phyloP scores from a whole-genome alignment of 2,329 filamentous ascomycete species.

The Colletotrichum sublineola region DNA sequence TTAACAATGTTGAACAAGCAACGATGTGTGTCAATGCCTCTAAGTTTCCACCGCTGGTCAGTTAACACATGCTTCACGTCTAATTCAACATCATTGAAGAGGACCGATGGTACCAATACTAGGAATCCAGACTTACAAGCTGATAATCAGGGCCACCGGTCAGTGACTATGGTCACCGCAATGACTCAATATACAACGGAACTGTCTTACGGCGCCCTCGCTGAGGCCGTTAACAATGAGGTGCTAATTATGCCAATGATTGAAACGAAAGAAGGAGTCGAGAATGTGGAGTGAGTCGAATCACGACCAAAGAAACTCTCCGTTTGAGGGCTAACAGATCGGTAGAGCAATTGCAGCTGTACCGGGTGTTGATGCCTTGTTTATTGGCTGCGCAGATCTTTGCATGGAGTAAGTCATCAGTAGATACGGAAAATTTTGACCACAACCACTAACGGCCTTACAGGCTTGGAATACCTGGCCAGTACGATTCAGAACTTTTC shows the following conservation, averaged over 20 bases:
- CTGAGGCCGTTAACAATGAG: constrained; percentile 28
- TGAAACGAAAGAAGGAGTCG: constrained; percentile 24
- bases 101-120: neutral
- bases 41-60: constrained; percentile 63
- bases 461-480: constrained; percentile 12
- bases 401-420: constrained; percentile 19
- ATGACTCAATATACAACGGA: constrained; percentile 30
- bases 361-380: constrained; percentile 22
- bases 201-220: constrained; percentile 30
- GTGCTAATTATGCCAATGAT: constrained; percentile 36
- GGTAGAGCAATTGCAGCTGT: constrained; percentile 22
- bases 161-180: constrained; percentile 33
- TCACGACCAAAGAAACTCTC: accelerated
- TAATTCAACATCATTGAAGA: neutral
- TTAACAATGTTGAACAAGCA: constrained; percentile 61
- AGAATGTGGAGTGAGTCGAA: constrained; percentile 24
- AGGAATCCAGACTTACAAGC: neutral
- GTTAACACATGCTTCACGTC: neutral
- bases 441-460: neutral
- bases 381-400: constrained; percentile 34
- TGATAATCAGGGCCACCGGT: neutral
- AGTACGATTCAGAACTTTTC: constrained; percentile 26
- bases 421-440: neutral
- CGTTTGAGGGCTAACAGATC: neutral
- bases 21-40: constrained; percentile 60